phyloP scores from a whole-genome alignment of 2,329 filamentous ascomycete genomes.

The Didymellaceae sp. region DNA sequence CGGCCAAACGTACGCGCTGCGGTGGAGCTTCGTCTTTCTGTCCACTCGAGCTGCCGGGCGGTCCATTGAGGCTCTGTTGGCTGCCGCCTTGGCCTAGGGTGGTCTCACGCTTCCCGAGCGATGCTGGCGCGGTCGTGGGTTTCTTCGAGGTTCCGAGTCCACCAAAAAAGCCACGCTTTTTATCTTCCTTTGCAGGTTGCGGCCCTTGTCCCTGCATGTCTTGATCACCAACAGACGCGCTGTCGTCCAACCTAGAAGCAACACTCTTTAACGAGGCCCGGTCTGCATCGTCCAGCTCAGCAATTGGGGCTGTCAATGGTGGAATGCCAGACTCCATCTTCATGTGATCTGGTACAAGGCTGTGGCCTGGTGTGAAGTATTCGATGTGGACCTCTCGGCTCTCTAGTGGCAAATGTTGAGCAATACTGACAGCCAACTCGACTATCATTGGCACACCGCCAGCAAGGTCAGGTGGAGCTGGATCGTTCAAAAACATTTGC shows the following conservation, averaged over 20 bases:
- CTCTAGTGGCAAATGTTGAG: slow-evolving; percentile 85
- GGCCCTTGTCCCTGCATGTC: slow-evolving; percentile 39
- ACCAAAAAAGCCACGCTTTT: slow-evolving; percentile 53
- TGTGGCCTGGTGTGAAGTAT: slow-evolving; percentile 80
- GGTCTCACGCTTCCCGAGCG: slow-evolving; percentile 50
- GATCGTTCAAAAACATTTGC: slow-evolving; percentile 75
- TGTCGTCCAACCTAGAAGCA: slow-evolving; percentile 42
- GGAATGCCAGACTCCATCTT: slow-evolving; percentile 73
- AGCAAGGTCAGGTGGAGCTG: slow-evolving; percentile 80
- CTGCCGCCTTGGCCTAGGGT: slow-evolving; percentile 47
- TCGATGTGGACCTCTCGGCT: slow-evolving; percentile 87
- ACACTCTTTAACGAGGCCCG: slow-evolving; percentile 46
- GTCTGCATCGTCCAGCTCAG: slow-evolving; percentile 51
- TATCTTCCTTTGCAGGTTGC: slow-evolving; percentile 40
- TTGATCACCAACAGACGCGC: slow-evolving; percentile 36
- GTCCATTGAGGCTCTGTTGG: slow-evolving; percentile 43
- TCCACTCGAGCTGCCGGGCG: slow-evolving; percentile 50
- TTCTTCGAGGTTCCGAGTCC: slow-evolving; percentile 51
- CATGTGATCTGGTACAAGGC: slow-evolving; percentile 77
- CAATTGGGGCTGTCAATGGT: slow-evolving; percentile 52
- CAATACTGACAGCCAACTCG: slow-evolving; percentile 85
- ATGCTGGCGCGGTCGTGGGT: slow-evolving; percentile 34
- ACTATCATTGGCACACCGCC: slow-evolving; percentile 91
- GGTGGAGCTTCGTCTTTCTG: slow-evolving; percentile 50
- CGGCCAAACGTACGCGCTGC: slow-evolving; percentile 56